These are phyloP conservation scores for Nymphaea thermarum DNA, from an alignment of 164 flowering plant species.

Conservation along the genomic window DNA sequence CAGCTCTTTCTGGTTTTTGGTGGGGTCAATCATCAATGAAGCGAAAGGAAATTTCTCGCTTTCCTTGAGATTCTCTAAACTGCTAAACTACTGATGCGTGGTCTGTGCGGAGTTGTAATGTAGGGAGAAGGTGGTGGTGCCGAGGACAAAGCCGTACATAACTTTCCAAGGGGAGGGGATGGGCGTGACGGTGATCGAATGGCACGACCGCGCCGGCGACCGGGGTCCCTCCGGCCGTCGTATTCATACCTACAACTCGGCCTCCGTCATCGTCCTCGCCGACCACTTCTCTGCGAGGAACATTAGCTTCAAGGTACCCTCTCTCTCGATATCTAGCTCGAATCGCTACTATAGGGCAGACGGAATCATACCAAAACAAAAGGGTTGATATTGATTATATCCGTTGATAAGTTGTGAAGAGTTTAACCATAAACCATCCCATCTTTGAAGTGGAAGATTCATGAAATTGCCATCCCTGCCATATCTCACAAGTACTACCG, in stretches of 20 bases:
- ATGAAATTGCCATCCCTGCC: too few species aligned
- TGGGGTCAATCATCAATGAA: background rate
- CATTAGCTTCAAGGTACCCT: constrained; percentile 85
- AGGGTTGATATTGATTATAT: too few species aligned
- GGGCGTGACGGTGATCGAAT: constrained; percentile 65
- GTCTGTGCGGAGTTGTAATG: background rate
- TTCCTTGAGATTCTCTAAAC: background rate
- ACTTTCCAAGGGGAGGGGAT: constrained; percentile 82
- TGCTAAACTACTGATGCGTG: background rate
- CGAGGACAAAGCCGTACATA: constrained; percentile 68
- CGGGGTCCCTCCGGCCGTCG: constrained; percentile 72
- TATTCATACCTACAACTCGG: constrained; percentile 75
- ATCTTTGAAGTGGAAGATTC: too few species aligned
- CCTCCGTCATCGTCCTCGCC: constrained; percentile 77
- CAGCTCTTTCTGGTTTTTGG: background rate
- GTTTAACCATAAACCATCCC: too few species aligned
- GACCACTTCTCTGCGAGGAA: constrained; percentile 73
- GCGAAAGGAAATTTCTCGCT: background rate
- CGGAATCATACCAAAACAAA: too few species aligned
- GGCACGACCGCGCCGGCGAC: constrained; percentile 87
- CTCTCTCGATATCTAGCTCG: background rate
- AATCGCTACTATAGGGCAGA: too few species aligned
- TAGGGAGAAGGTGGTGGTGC: constrained; percentile 92
- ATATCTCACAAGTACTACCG: too few species aligned
- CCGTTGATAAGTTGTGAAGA: too few species aligned